Evolutionary conservation across 352 stramenopile genomes (phyloP).

Genomic region (Phytopythium sindhum): DNA sequence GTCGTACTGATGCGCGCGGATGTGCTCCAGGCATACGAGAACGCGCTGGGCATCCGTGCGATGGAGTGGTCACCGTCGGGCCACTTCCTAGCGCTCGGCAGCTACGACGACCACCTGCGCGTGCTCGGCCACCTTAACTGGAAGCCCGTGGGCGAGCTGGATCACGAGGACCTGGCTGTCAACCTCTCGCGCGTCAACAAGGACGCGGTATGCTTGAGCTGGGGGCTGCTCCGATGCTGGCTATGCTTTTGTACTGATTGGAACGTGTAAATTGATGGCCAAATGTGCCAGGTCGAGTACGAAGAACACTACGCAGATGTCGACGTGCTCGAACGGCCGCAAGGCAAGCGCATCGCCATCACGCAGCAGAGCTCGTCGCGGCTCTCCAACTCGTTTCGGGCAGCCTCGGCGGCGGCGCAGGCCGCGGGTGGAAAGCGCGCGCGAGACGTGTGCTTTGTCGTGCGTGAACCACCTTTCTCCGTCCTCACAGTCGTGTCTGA

Average conservation of each 20-base stretch:
- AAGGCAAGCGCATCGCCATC: constrained; percentile 56
- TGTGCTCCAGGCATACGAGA: constrained; percentile 60
- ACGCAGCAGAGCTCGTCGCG: constrained; percentile 27
- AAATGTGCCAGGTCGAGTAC: constrained; percentile 47
- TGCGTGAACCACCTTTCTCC: constrained; percentile 65
- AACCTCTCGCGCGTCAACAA: constrained; percentile 42
- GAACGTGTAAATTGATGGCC: neutral
- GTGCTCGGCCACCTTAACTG: constrained; percentile 77
- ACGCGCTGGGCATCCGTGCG: constrained; percentile 64
- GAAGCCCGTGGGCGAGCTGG: constrained; percentile 69
- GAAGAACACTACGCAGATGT: constrained; percentile 63
- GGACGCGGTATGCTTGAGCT: constrained; percentile 27
- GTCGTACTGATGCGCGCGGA: neutral
- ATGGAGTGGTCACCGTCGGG: constrained; percentile 79
- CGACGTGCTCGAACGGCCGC: constrained; percentile 46
- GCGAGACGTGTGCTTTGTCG: constrained; percentile 67
- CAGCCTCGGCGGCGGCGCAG: constrained; percentile 51
- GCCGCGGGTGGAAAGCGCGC: constrained; percentile 45
- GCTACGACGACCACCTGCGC: constrained; percentile 75
- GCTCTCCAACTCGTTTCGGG: constrained; percentile 55
- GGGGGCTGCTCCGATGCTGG: neutral
- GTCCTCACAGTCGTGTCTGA: constrained; percentile 61
- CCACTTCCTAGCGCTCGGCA: constrained; percentile 75
- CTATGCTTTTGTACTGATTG: neutral
- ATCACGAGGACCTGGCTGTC: constrained; percentile 57